Percentiles rank a stretch among this genome's conserved stretches.
Conservation (phyloP, 352 stramenopile species). For the Globisporangium spinosum region DNA sequence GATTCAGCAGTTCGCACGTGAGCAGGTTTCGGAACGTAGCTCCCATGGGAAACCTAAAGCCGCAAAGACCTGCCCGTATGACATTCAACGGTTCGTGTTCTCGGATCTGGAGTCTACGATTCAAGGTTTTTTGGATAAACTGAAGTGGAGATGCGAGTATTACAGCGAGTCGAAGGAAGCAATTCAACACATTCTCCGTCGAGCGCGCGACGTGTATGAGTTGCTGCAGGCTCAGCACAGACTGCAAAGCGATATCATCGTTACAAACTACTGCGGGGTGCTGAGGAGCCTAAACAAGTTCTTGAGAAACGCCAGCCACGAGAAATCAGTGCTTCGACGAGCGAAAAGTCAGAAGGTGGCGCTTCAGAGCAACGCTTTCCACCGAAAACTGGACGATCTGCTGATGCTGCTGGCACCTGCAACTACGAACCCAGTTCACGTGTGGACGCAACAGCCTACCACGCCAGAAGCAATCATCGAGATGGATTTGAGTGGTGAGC, state of each 20-base stretch:
- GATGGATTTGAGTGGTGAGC: too few relatives aligned
- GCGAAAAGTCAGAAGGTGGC: too few relatives aligned
- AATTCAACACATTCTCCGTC: background rate
- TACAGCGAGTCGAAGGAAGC: background rate
- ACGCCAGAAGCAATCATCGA: too few relatives aligned
- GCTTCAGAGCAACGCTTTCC: too few relatives aligned
- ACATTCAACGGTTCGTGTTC: background rate
- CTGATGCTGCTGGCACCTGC: too few relatives aligned
- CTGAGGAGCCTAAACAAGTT: too few relatives aligned
- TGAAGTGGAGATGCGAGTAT: background rate
- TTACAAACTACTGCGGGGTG: background rate
- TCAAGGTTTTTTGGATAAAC: background rate
- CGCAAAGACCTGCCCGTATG: background rate
- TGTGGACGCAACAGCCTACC: too few relatives aligned
- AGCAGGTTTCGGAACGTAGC: background rate
- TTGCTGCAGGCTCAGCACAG: background rate
- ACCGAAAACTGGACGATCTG: too few relatives aligned
- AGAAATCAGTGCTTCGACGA: too few relatives aligned
- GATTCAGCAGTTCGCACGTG: background rate
- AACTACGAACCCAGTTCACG: too few relatives aligned
- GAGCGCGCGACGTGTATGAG: background rate
- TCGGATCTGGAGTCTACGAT: background rate
- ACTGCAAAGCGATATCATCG: background rate
- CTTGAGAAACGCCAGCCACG: too few relatives aligned
- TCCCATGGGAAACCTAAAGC: background rate